These are phyloP conservation scores for Meredithiella fracta DNA, from an alignment of 2,329 filamentous ascomycete species.

Conservation along the genomic window DNA sequence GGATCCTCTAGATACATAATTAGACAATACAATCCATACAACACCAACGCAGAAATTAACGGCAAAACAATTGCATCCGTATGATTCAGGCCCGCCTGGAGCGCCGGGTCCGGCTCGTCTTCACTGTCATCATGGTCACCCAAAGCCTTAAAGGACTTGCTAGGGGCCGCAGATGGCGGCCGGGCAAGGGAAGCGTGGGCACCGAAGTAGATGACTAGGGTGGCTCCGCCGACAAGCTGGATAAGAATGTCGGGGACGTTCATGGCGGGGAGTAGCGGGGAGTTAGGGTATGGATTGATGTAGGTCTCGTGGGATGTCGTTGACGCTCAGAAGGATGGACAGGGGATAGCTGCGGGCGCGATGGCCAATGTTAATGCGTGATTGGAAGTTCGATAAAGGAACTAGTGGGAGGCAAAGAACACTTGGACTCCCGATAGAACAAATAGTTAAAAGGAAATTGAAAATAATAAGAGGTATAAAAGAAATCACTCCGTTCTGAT, in stretches of 20 bases:
- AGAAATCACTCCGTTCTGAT: no score
- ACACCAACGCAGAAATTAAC: conserved; percentile 52
- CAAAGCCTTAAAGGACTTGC: conserved; percentile 20
- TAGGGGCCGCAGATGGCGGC: conserved; percentile 59
- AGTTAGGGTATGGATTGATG: background rate
- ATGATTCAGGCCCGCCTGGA: conserved; percentile 27
- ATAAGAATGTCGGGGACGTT: conserved; percentile 8
- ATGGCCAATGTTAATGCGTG: no score
- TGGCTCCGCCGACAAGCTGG: conserved; percentile 43
- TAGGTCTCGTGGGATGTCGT: no score
- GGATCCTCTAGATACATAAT: conserved; percentile 81
- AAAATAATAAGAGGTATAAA: no score
- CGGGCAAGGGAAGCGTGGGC: conserved; percentile 72
- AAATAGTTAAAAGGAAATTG: no score
- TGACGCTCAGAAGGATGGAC: no score
- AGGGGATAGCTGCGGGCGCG: no score
- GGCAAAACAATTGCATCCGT: conserved; percentile 77
- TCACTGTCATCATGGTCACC: conserved; percentile 27
- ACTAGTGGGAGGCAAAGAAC: no score
- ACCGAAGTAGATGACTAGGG: conserved; percentile 71
- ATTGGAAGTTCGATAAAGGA: no score
- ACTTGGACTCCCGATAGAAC: no score
- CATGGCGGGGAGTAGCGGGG: background rate
- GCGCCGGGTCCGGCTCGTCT: conserved; percentile 33
- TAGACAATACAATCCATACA: conserved; percentile 67